Conservation (phyloP, 352 stramenopile genomes). For the Phytophthora meadii region DNA sequence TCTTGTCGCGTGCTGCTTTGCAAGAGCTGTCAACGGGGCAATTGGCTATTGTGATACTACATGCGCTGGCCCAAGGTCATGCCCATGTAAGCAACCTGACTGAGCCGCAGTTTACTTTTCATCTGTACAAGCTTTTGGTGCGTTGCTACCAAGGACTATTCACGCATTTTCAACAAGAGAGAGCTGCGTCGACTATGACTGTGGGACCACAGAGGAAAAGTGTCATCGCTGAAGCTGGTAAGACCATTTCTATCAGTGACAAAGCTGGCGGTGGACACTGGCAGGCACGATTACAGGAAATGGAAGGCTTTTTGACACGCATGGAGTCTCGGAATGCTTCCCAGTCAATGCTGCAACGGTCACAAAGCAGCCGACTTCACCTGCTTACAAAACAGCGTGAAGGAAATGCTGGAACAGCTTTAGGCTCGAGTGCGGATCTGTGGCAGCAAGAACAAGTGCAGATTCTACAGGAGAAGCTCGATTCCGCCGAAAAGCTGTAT, state of each 20-base stretch:
- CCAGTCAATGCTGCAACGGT: constrained; percentile 4
- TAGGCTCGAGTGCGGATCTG: constrained; percentile 33
- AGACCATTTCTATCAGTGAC: neutral
- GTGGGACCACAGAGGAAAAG: constrained; percentile 8
- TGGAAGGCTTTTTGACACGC: constrained; percentile 62
- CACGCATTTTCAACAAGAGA: constrained; percentile 25
- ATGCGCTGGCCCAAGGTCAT: constrained; percentile 50
- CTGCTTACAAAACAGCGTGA: constrained; percentile 33
- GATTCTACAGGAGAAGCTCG: constrained; percentile 65
- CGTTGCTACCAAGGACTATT: constrained; percentile 74
- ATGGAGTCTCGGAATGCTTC: constrained; percentile 19
- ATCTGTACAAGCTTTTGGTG: constrained; percentile 59
- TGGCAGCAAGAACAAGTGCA: constrained; percentile 50
- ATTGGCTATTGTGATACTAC: constrained; percentile 58
- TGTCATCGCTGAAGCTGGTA: neutral
- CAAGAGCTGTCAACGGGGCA: constrained; percentile 56
- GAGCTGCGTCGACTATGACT: neutral
- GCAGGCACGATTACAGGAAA: constrained; percentile 50
- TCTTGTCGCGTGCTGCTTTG: constrained; percentile 38
- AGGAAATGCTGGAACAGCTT: constrained; percentile 5
- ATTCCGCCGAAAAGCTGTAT: constrained; percentile 78
- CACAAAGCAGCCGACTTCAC: constrained; percentile 30
- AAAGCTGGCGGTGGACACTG: constrained; percentile 30
- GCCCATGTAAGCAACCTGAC: constrained; percentile 48
- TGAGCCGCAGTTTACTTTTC: constrained; percentile 55